These are phyloP conservation scores for Ramichloridium luteum DNA, from an alignment of 2,329 filamentous ascomycete species.

Conservation along the genomic window DNA sequence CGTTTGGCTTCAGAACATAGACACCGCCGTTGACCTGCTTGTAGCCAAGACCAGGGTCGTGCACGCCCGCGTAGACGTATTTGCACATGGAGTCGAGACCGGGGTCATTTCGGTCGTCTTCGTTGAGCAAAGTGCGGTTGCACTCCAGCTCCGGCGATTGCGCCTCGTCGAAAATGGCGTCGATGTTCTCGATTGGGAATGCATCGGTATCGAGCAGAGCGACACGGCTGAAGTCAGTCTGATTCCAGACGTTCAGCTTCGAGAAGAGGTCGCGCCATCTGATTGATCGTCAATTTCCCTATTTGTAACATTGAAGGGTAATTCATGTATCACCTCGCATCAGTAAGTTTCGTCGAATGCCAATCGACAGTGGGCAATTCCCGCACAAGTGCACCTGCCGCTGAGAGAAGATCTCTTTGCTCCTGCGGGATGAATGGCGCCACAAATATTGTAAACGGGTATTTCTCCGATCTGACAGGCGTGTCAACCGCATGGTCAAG, in stretches of 20 bases:
- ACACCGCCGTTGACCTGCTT: slow-evolving; percentile 15
- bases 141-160: slow-evolving; percentile 7
- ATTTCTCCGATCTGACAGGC: slow-evolving; percentile 8
- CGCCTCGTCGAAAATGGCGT: slow-evolving; percentile 13
- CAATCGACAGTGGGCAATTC: slow-evolving; percentile 13
- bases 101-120: slow-evolving; percentile 11
- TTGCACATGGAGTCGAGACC: slow-evolving; percentile 11
- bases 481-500: no score
- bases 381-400: slow-evolving; percentile 13
- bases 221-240: slow-evolving; percentile 75
- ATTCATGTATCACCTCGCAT: slow-evolving; percentile 4
- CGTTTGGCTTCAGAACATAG: slow-evolving; percentile 12
- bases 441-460: slow-evolving; percentile 14
- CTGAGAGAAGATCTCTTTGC: slow-evolving; percentile 10
- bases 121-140: slow-evolving; percentile 9
- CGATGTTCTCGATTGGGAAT: slow-evolving; percentile 14
- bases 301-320: background rate
- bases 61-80: slow-evolving; percentile 11
- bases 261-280: slow-evolving; percentile 47
- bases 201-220: slow-evolving; percentile 84
- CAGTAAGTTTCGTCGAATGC: slow-evolving; percentile 9
- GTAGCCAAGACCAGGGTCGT: slow-evolving; percentile 6
- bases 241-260: slow-evolving; percentile 87
- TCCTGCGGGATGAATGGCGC: slow-evolving; percentile 13
- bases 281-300: background rate